Conservation (phyloP, 2,329 filamentous ascomycete genomes). For the Chalaropsis ovoidea region DNA sequence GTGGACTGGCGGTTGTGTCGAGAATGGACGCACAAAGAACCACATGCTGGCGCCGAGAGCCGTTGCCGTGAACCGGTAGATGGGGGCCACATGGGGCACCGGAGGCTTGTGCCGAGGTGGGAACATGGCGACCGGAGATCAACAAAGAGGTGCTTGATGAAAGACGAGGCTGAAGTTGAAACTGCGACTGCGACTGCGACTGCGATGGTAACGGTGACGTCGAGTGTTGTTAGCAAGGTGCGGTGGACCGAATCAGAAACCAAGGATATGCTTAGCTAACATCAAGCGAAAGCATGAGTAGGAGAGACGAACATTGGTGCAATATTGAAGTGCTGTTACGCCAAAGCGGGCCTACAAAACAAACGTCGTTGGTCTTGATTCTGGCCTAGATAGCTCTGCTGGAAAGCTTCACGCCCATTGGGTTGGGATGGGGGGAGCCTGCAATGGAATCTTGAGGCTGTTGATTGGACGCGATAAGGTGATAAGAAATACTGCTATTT, state of each 20-base stretch:
- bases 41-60: constrained; percentile 93
- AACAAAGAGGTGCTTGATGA: background rate
- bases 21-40: constrained; percentile 70
- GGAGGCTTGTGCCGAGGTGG: constrained; percentile 31
- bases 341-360: too few species aligned
- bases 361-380: too few species aligned
- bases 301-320: background rate
- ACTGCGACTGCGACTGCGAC: too few species aligned
- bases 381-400: too few species aligned
- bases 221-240: background rate
- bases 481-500: background rate
- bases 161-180: constrained; percentile 10
- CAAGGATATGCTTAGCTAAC: background rate
- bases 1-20: background rate
- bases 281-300: too few species aligned
- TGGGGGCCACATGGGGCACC: constrained; percentile 41
- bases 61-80: constrained; percentile 81
- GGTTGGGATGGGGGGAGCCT: background rate
- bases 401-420: too few species aligned
- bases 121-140: constrained; percentile 1
- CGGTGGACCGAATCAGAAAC: background rate
- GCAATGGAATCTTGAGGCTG: background rate
- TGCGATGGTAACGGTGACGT: background rate
- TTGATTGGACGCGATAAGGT: constrained; percentile 9
- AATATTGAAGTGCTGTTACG: too few species aligned